phyloP scores from a whole-genome alignment of 495 filamentous ascomycete genomes.

The Hyaloscypha variabilis region DNA sequence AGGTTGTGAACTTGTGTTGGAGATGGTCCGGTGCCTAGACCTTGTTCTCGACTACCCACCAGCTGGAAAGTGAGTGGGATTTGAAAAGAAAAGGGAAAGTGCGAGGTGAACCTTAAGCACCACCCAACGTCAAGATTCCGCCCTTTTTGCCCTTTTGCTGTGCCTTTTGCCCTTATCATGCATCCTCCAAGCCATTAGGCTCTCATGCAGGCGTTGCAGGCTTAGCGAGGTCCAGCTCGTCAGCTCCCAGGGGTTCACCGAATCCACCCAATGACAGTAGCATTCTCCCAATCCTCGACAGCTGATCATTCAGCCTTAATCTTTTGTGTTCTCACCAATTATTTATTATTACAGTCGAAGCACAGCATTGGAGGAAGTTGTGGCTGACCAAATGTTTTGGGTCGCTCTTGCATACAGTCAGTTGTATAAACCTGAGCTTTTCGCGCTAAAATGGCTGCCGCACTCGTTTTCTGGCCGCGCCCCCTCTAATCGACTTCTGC shows the following conservation, averaged over 20 bases:
- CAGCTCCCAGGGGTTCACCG: neutral
- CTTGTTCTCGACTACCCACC: neutral
- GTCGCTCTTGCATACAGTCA: no score
- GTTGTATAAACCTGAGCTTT: no score
- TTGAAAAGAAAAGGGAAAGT: neutral
- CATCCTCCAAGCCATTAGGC: neutral
- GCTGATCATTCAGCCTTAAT: no score
- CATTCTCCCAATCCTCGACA: no score
- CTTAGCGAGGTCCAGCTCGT: neutral
- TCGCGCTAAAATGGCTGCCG: no score
- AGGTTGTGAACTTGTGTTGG: neutral
- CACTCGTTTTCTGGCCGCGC: no score
- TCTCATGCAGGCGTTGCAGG: neutral
- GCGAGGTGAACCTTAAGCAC: neutral
- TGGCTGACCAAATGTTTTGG: no score
- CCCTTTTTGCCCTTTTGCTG: neutral
- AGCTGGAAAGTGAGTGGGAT: neutral
- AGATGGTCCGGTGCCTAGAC: neutral
- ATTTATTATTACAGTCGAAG: no score
- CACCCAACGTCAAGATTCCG: neutral
- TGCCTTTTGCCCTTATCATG: neutral
- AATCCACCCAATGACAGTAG: neutral
- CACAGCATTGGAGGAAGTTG: no score
- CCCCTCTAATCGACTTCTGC: no score
- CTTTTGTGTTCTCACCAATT: no score